Conservation (phyloP, 2,329 filamentous ascomycete species). For the Ceratocystis smalleyi region DNA sequence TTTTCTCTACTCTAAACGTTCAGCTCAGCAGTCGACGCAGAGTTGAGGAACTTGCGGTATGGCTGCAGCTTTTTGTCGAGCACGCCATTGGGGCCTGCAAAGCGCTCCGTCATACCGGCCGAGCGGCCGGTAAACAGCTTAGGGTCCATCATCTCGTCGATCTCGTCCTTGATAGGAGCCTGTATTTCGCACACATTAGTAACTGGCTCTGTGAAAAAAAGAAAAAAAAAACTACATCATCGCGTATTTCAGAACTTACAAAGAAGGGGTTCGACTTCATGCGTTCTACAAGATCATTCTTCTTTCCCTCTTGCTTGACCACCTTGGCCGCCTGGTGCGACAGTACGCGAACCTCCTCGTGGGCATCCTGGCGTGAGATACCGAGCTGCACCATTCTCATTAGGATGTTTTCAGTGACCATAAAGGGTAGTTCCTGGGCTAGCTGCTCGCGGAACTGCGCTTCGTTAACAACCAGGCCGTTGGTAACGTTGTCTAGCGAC, state of each 20-base stretch:
- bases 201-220: not conserved
- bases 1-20: constrained; percentile 23
- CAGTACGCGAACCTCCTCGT: constrained; percentile 75
- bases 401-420: constrained; percentile 54
- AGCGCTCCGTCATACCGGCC: constrained; percentile 31
- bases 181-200: not conserved
- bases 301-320: constrained; percentile 30
- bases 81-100: constrained; percentile 27
- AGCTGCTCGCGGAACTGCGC: constrained; percentile 52
- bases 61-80: constrained; percentile 27
- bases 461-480: constrained; percentile 65
- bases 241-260: constrained; percentile 20
- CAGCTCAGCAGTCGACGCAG: constrained; percentile 25
- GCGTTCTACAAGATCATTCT: constrained; percentile 68
- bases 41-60: constrained; percentile 26
- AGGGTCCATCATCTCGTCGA: constrained; percentile 52
- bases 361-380: constrained; percentile 60
- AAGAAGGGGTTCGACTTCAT: constrained; percentile 64
- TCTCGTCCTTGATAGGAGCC: constrained; percentile 48
- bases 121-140: constrained; percentile 35
- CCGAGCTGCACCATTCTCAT: constrained; percentile 63
- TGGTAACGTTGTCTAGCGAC: constrained; percentile 50
- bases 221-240: not conserved
- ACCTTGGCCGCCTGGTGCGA: constrained; percentile 58
- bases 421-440: constrained; percentile 70